Evolutionary conservation across 345 rosid genomes (phyloP).

Genomic region (Limnanthes douglasii): DNA sequence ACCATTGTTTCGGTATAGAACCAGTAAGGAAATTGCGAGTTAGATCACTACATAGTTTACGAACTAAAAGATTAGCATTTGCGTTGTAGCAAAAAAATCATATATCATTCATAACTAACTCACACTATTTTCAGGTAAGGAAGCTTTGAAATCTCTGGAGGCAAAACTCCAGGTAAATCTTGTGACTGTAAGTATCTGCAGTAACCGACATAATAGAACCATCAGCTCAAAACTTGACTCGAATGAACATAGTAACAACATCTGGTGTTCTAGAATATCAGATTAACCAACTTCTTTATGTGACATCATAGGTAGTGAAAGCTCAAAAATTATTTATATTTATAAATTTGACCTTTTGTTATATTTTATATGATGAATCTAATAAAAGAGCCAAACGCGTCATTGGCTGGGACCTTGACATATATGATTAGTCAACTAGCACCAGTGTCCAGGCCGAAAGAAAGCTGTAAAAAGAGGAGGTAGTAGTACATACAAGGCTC

Average conservation of each 20-base stretch:
- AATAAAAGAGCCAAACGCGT: no score
- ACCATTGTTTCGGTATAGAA: conserved; percentile 68
- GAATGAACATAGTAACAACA: not conserved
- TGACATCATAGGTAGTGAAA: not conserved
- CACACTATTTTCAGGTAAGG: conserved; percentile 50
- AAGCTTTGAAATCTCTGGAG: conserved; percentile 63
- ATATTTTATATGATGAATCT: no score
- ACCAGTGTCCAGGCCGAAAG: not conserved
- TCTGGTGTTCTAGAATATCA: not conserved
- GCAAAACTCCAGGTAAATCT: conserved; percentile 52
- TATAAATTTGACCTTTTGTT: no score
- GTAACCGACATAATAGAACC: not conserved
- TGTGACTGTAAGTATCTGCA: conserved; percentile 53
- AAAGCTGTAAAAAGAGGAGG: not conserved
- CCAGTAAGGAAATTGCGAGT: conserved; percentile 66
- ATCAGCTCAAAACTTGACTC: not conserved
- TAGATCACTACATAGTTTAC: conserved; percentile 71
- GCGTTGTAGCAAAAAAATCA: not conserved
- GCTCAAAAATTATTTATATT: no score
- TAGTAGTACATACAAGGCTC: conserved; percentile 8
- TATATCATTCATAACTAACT: conserved; percentile 8
- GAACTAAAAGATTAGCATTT: not conserved
- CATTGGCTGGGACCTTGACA: no score
- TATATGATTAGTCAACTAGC: no score
- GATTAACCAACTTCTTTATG: not conserved